Evolutionary conservation across 2,329 filamentous ascomycete species (phyloP).

Genomic region (Passalora sequoiae): DNA sequence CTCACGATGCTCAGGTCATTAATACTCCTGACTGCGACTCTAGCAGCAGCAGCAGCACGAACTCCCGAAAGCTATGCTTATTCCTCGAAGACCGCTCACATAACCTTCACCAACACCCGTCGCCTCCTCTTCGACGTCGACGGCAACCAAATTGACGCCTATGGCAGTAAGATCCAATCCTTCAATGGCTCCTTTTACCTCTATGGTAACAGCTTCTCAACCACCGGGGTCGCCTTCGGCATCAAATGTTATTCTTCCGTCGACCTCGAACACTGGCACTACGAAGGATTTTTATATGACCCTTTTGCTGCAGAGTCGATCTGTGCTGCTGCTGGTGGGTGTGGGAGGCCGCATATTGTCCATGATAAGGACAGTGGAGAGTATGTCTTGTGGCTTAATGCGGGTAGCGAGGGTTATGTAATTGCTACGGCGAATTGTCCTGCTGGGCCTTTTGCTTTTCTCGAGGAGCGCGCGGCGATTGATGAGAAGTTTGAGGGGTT

Average conservation of each 20-base stretch:
- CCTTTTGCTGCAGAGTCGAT: constrained; percentile 6
- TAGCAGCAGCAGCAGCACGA: too few relatives aligned
- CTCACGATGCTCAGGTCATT: not conserved
- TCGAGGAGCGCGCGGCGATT: constrained; percentile 11
- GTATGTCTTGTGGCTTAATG: constrained; percentile 28
- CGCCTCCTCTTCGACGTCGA: constrained; percentile 24
- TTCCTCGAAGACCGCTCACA: constrained; percentile 6
- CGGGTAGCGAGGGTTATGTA: constrained; percentile 22
- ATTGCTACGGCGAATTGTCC: constrained; percentile 22
- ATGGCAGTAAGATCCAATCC: constrained; percentile 24
- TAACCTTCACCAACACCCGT: constrained; percentile 22
- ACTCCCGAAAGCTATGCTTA: constrained; percentile 1
- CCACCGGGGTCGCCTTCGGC: constrained; percentile 19
- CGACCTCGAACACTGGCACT: constrained; percentile 24
- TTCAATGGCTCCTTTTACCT: constrained; percentile 26
- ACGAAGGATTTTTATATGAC: constrained; percentile 25
- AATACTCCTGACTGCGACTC: not conserved
- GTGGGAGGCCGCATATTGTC: constrained; percentile 25
- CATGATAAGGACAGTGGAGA: constrained; percentile 17
- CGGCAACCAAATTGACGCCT: constrained; percentile 26
- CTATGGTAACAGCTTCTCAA: constrained; percentile 27
- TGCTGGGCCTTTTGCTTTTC: constrained; percentile 22
- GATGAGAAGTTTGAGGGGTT: constrained; percentile 20
- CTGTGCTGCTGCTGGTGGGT: constrained; percentile 16
- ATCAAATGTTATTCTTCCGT: constrained; percentile 25